Conservation (phyloP, 805 yeast genomes). For the Lipomyces oligophaga region DNA sequence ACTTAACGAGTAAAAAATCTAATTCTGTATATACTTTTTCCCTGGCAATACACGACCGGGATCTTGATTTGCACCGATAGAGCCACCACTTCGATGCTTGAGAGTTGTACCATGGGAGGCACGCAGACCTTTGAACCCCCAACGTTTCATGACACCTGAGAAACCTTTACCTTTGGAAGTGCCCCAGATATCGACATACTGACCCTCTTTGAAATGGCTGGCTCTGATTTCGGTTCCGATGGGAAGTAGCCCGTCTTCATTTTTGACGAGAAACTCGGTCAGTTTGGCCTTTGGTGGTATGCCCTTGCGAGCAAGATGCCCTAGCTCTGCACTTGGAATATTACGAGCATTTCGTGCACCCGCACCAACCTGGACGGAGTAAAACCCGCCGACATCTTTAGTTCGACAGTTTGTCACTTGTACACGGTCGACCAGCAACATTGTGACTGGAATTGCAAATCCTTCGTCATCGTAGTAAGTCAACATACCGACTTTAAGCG, state of each 20-base stretch:
- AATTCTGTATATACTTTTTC: conserved; percentile 49
- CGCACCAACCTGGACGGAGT: conserved; percentile 82
- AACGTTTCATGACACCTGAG: conserved; percentile 97
- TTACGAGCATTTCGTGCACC: conserved; percentile 64
- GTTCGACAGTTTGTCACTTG: conserved; percentile 79
- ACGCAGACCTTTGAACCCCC: conserved; percentile 79
- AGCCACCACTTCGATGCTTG: conserved; percentile 94
- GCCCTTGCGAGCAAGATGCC: conserved; percentile 71
- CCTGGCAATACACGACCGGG: conserved; percentile 97
- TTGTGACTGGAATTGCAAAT: conserved; percentile 72
- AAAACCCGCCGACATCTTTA: conserved; percentile 68
- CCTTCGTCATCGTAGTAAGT: conserved; percentile 73
- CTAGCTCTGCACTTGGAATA: conserved; percentile 61
- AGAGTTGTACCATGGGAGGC: conserved; percentile 95
- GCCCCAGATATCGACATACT: conserved; percentile 75
- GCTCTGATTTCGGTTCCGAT: conserved; percentile 77
- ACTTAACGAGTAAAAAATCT: neutral
- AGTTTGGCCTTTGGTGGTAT: conserved; percentile 78
- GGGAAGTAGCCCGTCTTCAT: conserved; percentile 60
- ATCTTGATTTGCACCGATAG: conserved; percentile 90
- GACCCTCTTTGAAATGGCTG: conserved; percentile 79
- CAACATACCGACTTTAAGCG: conserved; percentile 86
- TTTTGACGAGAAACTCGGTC: conserved; percentile 75
- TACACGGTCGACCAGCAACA: conserved; percentile 78
- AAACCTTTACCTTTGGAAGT: conserved; percentile 91